phyloP scores from a whole-genome alignment of 805 yeast species.

The Geotrichum ghanense region DNA sequence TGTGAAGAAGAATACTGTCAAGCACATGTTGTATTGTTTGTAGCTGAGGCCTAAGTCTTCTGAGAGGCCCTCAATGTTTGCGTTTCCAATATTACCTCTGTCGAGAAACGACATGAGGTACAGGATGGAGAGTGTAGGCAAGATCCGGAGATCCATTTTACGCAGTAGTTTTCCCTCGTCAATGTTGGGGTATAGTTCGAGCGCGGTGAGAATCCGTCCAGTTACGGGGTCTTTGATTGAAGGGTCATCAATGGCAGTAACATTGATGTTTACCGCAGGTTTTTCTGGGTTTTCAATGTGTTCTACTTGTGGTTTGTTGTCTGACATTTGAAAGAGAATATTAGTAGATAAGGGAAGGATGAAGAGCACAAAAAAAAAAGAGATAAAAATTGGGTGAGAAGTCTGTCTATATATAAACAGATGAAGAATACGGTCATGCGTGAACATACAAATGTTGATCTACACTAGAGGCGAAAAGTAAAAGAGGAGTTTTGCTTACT shows the following conservation, averaged over 20 bases:
- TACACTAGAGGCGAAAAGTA: too few species aligned
- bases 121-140: constrained; percentile 36
- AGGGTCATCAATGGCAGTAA: not conserved
- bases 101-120: constrained; percentile 41
- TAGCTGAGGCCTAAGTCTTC: constrained; percentile 27
- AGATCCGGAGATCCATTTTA: constrained; percentile 32
- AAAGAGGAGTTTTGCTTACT: too few species aligned
- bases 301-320: not conserved
- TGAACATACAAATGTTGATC: too few species aligned
- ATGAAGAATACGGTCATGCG: too few species aligned
- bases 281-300: not conserved
- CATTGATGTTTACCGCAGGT: not conserved
- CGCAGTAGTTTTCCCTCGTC: constrained; percentile 16
- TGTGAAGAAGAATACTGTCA: constrained; percentile 30
- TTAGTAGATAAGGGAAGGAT: not conserved
- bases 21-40: constrained; percentile 25
- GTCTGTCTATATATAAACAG: too few species aligned
- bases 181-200: constrained; percentile 10
- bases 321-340: not conserved
- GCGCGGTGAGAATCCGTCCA: constrained; percentile 3
- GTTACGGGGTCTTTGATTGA: not conserved
- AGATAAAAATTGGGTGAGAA: too few species aligned
- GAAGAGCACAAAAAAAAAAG: not conserved
- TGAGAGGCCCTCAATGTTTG: constrained; percentile 37
- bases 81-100: constrained; percentile 42